Percentiles rank a stretch among this genome's conserved stretches.
These are phyloP conservation scores for Pseudonitzschia pungens DNA, from an alignment of 108 stramenopile genomes.

Conservation along the genomic window DNA sequence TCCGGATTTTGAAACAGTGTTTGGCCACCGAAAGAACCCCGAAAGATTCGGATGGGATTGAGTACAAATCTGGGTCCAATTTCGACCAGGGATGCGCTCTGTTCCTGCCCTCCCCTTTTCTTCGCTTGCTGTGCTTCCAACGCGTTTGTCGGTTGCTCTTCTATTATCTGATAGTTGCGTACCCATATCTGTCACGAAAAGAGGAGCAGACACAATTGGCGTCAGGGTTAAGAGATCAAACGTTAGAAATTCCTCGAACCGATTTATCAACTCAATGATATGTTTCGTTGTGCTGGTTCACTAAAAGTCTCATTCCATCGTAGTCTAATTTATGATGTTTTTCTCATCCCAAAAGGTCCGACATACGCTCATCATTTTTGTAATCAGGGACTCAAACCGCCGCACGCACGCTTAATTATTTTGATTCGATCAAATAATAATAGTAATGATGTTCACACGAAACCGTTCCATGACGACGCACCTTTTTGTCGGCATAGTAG, in stretches of 20 bases:
- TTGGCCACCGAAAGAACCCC: slow-evolving; percentile 97
- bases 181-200: slow-evolving; percentile 90
- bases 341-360: slow-evolving; percentile 80
- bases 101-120: slow-evolving; percentile 72
- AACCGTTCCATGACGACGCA: slow-evolving; percentile 34
- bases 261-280: not conserved
- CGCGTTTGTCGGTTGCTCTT: slow-evolving; percentile 80
- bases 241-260: slow-evolving; percentile 4
- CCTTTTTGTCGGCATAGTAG: slow-evolving; percentile 93
- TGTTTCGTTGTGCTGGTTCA: not conserved
- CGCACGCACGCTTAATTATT: not conserved
- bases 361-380: slow-evolving; percentile 93
- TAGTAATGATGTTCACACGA: no score
- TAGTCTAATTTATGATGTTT: slow-evolving; percentile 67
- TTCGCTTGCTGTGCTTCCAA: slow-evolving; percentile 75
- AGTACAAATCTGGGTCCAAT: slow-evolving; percentile 99
- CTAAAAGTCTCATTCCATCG: slow-evolving; percentile 85
- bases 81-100: slow-evolving; percentile 91
- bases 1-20: slow-evolving; percentile 90
- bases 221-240: not conserved
- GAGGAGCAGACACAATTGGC: not conserved
- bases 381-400: slow-evolving; percentile 65
- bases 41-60: slow-evolving; percentile 95
- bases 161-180: slow-evolving; percentile 97
- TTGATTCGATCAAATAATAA: not conserved